Evolutionary conservation across 768 basidiomycete genomes (phyloP), one percentile per base, ranked within the genome.

Genomic region (Kwoniella botswanensis): DNA sequence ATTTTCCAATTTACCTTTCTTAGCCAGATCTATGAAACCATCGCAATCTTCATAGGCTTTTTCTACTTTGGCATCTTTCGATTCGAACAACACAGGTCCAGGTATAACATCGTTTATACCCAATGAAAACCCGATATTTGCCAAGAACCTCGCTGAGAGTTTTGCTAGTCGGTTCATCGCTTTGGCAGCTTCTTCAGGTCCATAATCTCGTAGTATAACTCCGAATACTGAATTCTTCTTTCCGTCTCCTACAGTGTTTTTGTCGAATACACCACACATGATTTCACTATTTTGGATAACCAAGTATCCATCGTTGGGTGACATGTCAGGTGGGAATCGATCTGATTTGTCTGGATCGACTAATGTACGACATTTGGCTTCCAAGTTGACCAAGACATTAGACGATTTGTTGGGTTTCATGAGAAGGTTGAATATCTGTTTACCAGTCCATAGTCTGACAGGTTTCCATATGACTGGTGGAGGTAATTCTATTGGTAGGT

Each of bases 201-300:
- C 97, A 82, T 97, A 98, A 84, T 99, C 97, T 68, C 96, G 87
- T 86, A 98, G 88, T 76, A 99, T 98, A 55, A 98, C 93, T 73
- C 96, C 96, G 79, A 98, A 99, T 54, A 99, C 93, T 2, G 94
- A 97, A 81, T 98, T 98, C 87, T 99, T 98, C 88, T 99, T 99
- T 63, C 97, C 97, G 76, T 93, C 92, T 65, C 97, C 97, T 3
- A 98, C 91, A 0, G 94, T 98, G 17, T 93, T 92, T 85, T 99
- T 99, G 86, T 99, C 97, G 90, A 98, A 96, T 17, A 94, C 92
- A 55, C 97, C 97, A 77, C 95, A 98, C 94, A 98, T 99, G 76
- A 99, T 93, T 84, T 99, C 95, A 79, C 92, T 94, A 82, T 98
- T 99, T 72, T 94, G 90, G 65, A 99, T 89, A 56, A 99, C 97